Conservation (phyloP, 352 stramenopile genomes). For the Globisporangium cederbergense region DNA sequence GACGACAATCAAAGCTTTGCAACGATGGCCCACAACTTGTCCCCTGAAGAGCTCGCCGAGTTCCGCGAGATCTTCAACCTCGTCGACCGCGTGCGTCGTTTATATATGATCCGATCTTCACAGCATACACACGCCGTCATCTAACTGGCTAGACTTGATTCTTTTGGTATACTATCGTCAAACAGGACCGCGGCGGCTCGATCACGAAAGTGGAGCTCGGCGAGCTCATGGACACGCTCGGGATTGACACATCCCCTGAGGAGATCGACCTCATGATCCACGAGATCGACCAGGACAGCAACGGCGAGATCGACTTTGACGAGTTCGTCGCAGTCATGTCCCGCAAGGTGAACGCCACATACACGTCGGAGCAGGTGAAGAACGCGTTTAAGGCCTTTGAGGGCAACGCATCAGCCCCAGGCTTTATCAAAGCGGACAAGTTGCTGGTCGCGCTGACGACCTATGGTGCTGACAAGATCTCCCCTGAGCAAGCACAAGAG, state of each 20-base stretch:
- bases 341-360: slow-evolving; percentile 92
- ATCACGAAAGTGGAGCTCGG: slow-evolving; percentile 94
- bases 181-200: slow-evolving; percentile 87
- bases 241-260: slow-evolving; percentile 90
- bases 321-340: slow-evolving; percentile 95
- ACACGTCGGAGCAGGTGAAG: slow-evolving; percentile 92
- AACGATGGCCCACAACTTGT: slow-evolving; percentile 63
- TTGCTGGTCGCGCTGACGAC: slow-evolving; percentile 85
- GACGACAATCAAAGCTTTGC: neutral
- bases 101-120: neutral
- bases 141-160: neutral
- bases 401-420: slow-evolving; percentile 52
- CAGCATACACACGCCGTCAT: neutral
- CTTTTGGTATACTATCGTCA: neutral
- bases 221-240: slow-evolving; percentile 92
- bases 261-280: slow-evolving; percentile 95
- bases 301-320: slow-evolving; percentile 94
- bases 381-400: slow-evolving; percentile 85
- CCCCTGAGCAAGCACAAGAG: slow-evolving; percentile 87
- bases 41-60: slow-evolving; percentile 83
- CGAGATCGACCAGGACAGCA: slow-evolving; percentile 94
- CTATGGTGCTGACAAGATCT: slow-evolving; percentile 91
- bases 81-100: slow-evolving; percentile 74
- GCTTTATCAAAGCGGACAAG: slow-evolving; percentile 82
- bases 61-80: slow-evolving; percentile 96